phyloP scores from a whole-genome alignment of 768 basidiomycete species.

The Termitomyces sp. region DNA sequence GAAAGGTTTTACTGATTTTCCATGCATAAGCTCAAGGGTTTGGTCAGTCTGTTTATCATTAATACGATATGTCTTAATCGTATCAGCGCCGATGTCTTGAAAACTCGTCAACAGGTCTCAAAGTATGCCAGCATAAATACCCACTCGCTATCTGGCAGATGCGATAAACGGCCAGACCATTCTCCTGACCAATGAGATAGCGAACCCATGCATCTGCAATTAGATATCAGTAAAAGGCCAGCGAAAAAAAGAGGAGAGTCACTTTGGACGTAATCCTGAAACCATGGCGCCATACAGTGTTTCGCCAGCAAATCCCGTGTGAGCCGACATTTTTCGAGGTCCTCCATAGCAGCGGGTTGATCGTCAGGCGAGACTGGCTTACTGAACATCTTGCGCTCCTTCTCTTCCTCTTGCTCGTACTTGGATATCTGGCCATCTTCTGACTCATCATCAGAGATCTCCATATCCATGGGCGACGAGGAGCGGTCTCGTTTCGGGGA shows the following conservation, averaged over 20 bases:
- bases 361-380: conserved; percentile 42
- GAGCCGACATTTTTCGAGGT: conserved; percentile 60
- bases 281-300: conserved; percentile 75
- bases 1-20: conserved; percentile 57
- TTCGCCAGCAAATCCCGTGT: conserved; percentile 71
- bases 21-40: conserved; percentile 73
- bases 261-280: conserved; percentile 82
- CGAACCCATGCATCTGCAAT: conserved; percentile 79
- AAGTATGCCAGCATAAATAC: conserved; percentile 25
- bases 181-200: conserved; percentile 69
- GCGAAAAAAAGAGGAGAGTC: conserved; percentile 7
- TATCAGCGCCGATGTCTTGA: conserved; percentile 47
- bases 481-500: conserved; percentile 71
- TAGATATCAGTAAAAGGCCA: conserved; percentile 2
- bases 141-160: conserved; percentile 76
- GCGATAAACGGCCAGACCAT: conserved; percentile 64
- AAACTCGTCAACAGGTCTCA: not conserved
- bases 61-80: conserved; percentile 67
- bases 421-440: conserved; percentile 79
- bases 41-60: conserved; percentile 65
- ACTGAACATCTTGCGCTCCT: conserved; percentile 47
- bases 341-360: conserved; percentile 48
- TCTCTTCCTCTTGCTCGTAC: conserved; percentile 71
- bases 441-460: conserved; percentile 81
- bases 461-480: conserved; percentile 84